phyloP scores from a whole-genome alignment of 208 protist species.

The Strigomonas oncopelti region DNA sequence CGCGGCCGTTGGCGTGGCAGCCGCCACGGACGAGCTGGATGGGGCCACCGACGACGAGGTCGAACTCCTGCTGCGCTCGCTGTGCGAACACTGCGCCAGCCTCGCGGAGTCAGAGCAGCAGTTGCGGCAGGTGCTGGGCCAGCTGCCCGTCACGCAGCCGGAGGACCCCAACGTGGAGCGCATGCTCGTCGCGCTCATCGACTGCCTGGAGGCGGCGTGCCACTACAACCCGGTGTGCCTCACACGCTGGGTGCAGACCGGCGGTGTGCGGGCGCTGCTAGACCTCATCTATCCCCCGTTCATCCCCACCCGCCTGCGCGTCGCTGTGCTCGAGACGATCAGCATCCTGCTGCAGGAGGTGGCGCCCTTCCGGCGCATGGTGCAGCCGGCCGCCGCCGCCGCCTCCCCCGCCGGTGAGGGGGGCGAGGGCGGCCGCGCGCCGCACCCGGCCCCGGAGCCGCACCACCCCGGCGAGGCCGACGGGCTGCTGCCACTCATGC shows the following conservation, averaged over 20 bases:
- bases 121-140: background rate
- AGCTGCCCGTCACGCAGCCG: slow-evolving; percentile 6
- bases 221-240: slow-evolving; percentile 82
- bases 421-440: background rate
- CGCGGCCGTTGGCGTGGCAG: background rate
- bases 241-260: slow-evolving; percentile 67
- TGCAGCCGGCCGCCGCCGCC: slow-evolving; percentile 12
- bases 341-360: slow-evolving; percentile 87
- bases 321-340: slow-evolving; percentile 70
- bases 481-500: slow-evolving; percentile 55
- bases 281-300: slow-evolving; percentile 70
- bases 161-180: slow-evolving; percentile 32
- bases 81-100: background rate
- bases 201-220: slow-evolving; percentile 80
- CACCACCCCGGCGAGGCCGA: slow-evolving; percentile 16
- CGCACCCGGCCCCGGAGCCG: background rate
- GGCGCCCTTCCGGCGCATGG: slow-evolving; percentile 57
- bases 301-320: slow-evolving; percentile 59
- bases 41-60: slow-evolving; percentile 2
- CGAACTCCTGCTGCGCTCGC: background rate
- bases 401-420: background rate
- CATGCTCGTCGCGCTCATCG: slow-evolving; percentile 65
- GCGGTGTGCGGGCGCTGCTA: slow-evolving; percentile 64
- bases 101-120: slow-evolving; percentile 13
- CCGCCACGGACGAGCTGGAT: background rate